A percentile compares a stretch with the other conserved stretches of the same genome.
Evolutionary conservation across 768 basidiomycete genomes (phyloP).

Genomic region (Grammothele lineata): DNA sequence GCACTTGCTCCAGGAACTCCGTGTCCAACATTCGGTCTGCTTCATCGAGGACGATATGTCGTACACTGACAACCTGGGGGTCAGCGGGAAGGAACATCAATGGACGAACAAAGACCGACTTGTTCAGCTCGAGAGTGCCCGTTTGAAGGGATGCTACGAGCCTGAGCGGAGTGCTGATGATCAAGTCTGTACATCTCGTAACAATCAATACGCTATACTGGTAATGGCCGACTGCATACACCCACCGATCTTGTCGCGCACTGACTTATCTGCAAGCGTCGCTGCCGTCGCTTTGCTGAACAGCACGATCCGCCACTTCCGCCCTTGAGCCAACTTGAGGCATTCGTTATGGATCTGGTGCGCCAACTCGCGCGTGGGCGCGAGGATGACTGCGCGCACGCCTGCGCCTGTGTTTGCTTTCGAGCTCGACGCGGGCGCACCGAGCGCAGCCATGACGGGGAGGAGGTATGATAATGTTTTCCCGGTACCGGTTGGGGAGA

Average conservation of each 20-base stretch:
- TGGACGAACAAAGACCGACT: no score
- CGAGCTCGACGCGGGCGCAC: slow-evolving; percentile 47
- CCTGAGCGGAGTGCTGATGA: slow-evolving; percentile 90
- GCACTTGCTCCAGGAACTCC: slow-evolving; percentile 84
- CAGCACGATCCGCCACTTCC: slow-evolving; percentile 78
- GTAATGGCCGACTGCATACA: slow-evolving; percentile 9
- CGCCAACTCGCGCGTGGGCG: slow-evolving; percentile 93
- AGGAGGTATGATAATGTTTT: slow-evolving; percentile 93
- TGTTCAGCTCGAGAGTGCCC: slow-evolving; percentile 60
- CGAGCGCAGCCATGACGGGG: slow-evolving; percentile 66
- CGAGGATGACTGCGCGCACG: slow-evolving; percentile 75
- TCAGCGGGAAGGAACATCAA: background rate
- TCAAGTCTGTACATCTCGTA: slow-evolving; percentile 54
- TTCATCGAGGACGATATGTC: slow-evolving; percentile 85
- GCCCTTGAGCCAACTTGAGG: slow-evolving; percentile 71
- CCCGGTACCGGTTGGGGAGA: slow-evolving; percentile 96
- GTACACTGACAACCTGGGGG: slow-evolving; percentile 50
- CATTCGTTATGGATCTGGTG: slow-evolving; percentile 94
- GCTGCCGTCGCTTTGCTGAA: slow-evolving; percentile 89
- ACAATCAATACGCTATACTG: background rate
- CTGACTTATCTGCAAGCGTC: slow-evolving; percentile 68
- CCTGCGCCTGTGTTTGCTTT: slow-evolving; percentile 47
- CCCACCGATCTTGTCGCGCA: slow-evolving; percentile 73
- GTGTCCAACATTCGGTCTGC: slow-evolving; percentile 86
- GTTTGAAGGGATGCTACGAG: slow-evolving; percentile 77